These are phyloP conservation scores for Tinospora cordifolia DNA, from an alignment of 164 flowering plant species.

Conservation along the genomic window DNA sequence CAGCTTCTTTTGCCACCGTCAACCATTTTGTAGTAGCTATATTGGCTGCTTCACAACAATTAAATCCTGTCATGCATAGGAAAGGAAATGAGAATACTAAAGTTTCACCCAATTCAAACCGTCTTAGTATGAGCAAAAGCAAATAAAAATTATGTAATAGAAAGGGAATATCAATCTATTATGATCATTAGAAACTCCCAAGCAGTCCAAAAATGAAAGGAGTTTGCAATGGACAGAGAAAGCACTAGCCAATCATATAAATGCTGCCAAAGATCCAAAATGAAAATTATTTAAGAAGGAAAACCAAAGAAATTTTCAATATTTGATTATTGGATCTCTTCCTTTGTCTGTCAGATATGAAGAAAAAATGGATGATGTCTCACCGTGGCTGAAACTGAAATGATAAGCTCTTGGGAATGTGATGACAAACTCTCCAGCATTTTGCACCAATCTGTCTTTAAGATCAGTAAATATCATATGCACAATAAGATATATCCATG, in stretches of 20 bases:
- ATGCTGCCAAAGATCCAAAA: background rate
- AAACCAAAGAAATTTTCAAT: background rate
- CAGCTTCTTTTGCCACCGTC: constrained; percentile 84
- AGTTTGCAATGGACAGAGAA: no score
- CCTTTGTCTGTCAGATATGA: background rate
- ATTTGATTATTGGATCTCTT: background rate
- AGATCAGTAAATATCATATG: constrained; percentile 16
- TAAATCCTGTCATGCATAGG: constrained; percentile 50
- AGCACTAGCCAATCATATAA: no score
- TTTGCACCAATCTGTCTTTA: constrained; percentile 79
- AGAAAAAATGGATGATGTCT: constrained; percentile 14
- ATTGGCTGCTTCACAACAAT: constrained; percentile 92
- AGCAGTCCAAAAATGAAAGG: no score
- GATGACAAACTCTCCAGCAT: constrained; percentile 94
- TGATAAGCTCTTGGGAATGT: constrained; percentile 98
- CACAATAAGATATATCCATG: background rate
- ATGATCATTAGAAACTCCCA: background rate
- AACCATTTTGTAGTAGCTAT: constrained; percentile 99
- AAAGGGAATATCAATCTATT: background rate
- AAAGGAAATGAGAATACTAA: constrained; percentile 1
- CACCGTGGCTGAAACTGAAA: constrained; percentile 96
- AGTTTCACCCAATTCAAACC: background rate
- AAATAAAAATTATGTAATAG: background rate
- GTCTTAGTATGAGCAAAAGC: background rate
- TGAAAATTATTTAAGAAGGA: background rate